phyloP scores from a whole-genome alignment of 495 filamentous ascomycete species.

The Sphaerosporella brunnea region DNA sequence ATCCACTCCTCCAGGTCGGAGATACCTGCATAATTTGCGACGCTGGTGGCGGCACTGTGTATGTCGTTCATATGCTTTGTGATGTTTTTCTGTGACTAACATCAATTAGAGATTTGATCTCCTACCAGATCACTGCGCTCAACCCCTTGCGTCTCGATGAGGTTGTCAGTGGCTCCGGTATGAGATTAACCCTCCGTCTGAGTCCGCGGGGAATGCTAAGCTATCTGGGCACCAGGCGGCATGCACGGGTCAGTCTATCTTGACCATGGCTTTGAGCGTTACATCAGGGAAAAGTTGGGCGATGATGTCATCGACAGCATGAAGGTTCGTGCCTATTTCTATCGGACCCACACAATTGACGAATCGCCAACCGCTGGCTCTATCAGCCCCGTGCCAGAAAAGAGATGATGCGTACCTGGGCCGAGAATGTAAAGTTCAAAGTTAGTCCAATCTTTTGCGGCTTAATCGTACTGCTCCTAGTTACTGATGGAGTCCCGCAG shows the following conservation, averaged over 20 bases:
- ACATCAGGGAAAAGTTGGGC: conserved; percentile 34
- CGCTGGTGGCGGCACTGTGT: conserved; percentile 41
- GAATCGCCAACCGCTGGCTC: not conserved
- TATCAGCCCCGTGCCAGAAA: conserved; percentile 13
- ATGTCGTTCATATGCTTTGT: not conserved
- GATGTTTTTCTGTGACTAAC: not conserved
- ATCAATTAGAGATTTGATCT: conserved; percentile 28
- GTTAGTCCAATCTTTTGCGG: not conserved
- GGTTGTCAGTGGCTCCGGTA: conserved; percentile 33
- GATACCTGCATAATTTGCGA: conserved; percentile 35
- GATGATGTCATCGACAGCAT: conserved; percentile 37
- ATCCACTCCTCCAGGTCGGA: not conserved
- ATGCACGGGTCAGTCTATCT: conserved; percentile 1
- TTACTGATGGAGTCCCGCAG: too few relatives aligned
- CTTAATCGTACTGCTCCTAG: too few relatives aligned
- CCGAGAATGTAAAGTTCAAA: conserved; percentile 8
- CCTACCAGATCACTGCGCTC: conserved; percentile 37
- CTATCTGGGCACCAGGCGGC: too few relatives aligned
- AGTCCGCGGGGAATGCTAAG: too few relatives aligned
- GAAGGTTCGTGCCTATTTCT: conserved; percentile 31
- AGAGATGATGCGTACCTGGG: conserved; percentile 28
- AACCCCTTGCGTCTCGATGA: conserved; percentile 35
- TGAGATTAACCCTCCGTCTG: too few relatives aligned
- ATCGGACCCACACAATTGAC: conserved; percentile 18
- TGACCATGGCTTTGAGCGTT: conserved; percentile 46